phyloP scores from a whole-genome alignment of 1,284 basidiomycete species.

The Pterula multifida region DNA sequence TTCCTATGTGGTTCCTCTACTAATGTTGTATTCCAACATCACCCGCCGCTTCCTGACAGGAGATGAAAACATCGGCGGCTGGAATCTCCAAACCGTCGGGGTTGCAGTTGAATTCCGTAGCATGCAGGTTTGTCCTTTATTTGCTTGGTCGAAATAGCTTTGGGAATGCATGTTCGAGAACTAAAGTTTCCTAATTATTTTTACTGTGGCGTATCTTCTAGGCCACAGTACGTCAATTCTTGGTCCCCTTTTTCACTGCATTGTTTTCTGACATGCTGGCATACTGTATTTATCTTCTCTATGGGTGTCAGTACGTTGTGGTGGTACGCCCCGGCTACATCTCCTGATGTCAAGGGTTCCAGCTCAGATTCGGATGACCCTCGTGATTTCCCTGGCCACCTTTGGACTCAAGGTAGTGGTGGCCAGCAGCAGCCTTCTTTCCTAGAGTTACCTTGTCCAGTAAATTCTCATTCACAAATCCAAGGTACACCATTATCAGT shows the following conservation, averaged over 20 bases:
- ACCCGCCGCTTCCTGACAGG: slow-evolving; percentile 16
- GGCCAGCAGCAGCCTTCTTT: background rate
- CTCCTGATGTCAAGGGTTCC: background rate
- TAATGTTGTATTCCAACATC: slow-evolving; percentile 7
- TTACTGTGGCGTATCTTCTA: background rate
- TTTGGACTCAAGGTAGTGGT: background rate
- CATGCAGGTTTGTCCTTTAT: slow-evolving; percentile 33
- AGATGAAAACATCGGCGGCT: slow-evolving; percentile 40
- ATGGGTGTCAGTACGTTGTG: slow-evolving; percentile 44
- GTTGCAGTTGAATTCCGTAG: slow-evolving; percentile 64
- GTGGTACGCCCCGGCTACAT: slow-evolving; percentile 17
- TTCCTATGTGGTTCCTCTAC: too few species aligned
- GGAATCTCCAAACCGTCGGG: slow-evolving; percentile 49
- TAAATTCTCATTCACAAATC: too few species aligned
- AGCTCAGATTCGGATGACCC: background rate
- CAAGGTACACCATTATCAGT: too few species aligned
- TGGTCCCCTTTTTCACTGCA: background rate
- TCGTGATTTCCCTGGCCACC: background rate
- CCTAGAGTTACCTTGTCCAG: too few species aligned
- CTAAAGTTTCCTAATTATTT: too few species aligned
- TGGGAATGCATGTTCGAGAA: too few species aligned
- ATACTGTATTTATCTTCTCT: slow-evolving; percentile 44
- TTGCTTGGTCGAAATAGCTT: background rate
- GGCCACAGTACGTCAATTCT: background rate
- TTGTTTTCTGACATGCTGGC: slow-evolving; percentile 1